A percentile compares a stretch with the other conserved stretches of the same genome.
Evolutionary conservation across 148 eudicot species (phyloP).

Genomic region (Pharnaceum exiguum): DNA sequence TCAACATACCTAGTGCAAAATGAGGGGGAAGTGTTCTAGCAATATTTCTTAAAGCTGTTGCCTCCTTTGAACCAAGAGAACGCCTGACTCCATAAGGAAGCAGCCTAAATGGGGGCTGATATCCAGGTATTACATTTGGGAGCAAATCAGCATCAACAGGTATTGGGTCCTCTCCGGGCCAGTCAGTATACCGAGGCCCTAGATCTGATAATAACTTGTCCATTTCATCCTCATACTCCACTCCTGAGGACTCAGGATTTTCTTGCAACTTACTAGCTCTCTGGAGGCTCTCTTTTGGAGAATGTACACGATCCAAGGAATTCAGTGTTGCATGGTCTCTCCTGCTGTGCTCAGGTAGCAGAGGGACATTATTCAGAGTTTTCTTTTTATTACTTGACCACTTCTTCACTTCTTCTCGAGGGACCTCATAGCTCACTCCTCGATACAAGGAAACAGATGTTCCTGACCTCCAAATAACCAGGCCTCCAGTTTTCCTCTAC

Average conservation of each 20-base stretch:
- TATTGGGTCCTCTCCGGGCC: constrained; percentile 86
- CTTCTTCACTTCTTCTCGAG: constrained; percentile 35
- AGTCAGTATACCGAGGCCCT: constrained; percentile 83
- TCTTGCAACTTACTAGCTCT: constrained; percentile 16
- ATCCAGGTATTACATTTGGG: constrained; percentile 64
- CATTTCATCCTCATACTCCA: constrained; percentile 80
- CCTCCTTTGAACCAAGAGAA: constrained; percentile 62
- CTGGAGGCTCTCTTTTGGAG: constrained; percentile 25
- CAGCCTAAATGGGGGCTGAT: constrained; percentile 77
- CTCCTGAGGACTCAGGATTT: constrained; percentile 31
- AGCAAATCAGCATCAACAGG: constrained; percentile 97
- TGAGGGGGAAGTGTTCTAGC: constrained; percentile 93
- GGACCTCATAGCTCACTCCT: constrained; percentile 68
- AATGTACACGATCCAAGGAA: constrained; percentile 18
- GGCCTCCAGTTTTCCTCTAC: constrained; percentile 92
- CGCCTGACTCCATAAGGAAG: constrained; percentile 89
- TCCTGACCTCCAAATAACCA: constrained; percentile 98
- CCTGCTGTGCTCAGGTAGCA: constrained; percentile 20
- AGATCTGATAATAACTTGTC: constrained; percentile 71
- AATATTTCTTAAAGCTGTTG: constrained; percentile 77
- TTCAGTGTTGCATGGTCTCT: constrained; percentile 14
- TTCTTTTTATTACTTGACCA: constrained; percentile 25
- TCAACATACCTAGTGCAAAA: constrained; percentile 77
- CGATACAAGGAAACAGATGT: constrained; percentile 77
- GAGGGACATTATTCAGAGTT: constrained; percentile 14